phyloP scores from a whole-genome alignment of 208 protist species.

The Herpetomonas muscarum region DNA sequence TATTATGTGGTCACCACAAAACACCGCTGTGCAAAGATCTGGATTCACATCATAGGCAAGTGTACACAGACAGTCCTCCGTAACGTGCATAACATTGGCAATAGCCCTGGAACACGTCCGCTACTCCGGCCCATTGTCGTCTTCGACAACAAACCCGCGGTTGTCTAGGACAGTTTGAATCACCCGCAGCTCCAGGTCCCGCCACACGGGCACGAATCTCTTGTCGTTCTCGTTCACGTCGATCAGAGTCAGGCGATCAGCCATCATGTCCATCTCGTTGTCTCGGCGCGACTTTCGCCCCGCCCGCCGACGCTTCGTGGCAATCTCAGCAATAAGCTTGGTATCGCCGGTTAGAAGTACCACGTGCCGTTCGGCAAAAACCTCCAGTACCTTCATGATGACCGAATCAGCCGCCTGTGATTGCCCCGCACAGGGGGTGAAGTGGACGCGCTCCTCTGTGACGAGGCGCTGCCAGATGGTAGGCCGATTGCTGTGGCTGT shows the following conservation, averaged over 20 bases:
- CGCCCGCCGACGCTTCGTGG: slow-evolving; percentile 16
- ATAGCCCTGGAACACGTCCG: no score
- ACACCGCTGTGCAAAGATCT: no score
- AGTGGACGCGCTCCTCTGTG: slow-evolving; percentile 22
- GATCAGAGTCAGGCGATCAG: slow-evolving; percentile 44
- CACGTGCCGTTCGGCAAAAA: slow-evolving; percentile 36
- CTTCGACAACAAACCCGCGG: neutral
- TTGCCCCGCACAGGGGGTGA: slow-evolving; percentile 77
- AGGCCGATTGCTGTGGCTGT: neutral
- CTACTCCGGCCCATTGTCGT: neutral
- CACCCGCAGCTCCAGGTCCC: slow-evolving; percentile 26
- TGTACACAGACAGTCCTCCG: no score
- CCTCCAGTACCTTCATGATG: slow-evolving; percentile 48
- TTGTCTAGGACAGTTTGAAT: slow-evolving; percentile 5
- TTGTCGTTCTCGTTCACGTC: slow-evolving; percentile 56
- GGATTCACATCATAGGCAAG: no score
- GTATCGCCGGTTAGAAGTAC: slow-evolving; percentile 55
- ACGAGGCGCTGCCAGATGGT: slow-evolving; percentile 49
- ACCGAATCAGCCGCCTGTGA: slow-evolving; percentile 70
- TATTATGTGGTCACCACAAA: no score
- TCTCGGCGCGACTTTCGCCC: slow-evolving; percentile 54
- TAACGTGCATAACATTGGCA: no score
- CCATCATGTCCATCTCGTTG: slow-evolving; percentile 19
- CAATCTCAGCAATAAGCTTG: slow-evolving; percentile 35
- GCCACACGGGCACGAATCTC: slow-evolving; percentile 77